These are phyloP conservation scores for Ophiostoma piceae DNA, from an alignment of 2,329 filamentous ascomycete species.

Conservation along the genomic window DNA sequence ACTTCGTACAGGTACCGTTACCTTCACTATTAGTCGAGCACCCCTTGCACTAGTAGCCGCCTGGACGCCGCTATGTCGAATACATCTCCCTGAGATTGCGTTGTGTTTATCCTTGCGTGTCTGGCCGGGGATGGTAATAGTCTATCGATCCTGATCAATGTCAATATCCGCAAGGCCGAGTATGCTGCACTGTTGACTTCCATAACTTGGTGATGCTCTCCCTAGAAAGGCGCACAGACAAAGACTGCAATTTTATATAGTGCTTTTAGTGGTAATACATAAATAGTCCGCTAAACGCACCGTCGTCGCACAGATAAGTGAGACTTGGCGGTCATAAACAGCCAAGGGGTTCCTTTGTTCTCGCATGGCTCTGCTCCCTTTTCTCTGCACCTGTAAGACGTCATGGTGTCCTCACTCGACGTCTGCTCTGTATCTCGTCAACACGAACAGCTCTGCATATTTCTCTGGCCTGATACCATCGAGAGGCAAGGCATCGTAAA, in stretches of 20 bases:
- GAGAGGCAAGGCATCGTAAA: neutral
- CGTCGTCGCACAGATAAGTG: neutral
- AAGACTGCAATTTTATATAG: neutral
- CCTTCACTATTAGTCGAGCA: neutral
- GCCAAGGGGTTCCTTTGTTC: neutral
- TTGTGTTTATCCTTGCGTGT: neutral
- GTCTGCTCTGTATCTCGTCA: neutral
- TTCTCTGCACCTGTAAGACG: neutral
- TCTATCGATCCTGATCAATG: neutral
- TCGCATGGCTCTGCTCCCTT: neutral
- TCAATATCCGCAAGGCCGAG: neutral
- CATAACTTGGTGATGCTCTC: neutral
- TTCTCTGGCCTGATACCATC: too few relatives aligned
- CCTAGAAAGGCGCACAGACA: neutral
- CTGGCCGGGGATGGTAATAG: too few relatives aligned
- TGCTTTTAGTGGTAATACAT: neutral
- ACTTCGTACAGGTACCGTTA: neutral
- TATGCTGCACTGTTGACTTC: neutral
- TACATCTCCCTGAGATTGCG: slow-evolving; percentile 3
- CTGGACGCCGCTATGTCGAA: neutral
- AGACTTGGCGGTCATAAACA: neutral
- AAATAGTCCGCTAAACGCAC: neutral
- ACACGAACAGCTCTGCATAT: too few relatives aligned
- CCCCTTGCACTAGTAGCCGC: slow-evolving; percentile 3
- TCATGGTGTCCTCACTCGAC: neutral